A percentile compares a stretch with the other conserved stretches of the same genome.
These are phyloP conservation scores for Ajuga chamaepitys DNA, from an alignment of 257 asterid genomes.

Conservation along the genomic window DNA sequence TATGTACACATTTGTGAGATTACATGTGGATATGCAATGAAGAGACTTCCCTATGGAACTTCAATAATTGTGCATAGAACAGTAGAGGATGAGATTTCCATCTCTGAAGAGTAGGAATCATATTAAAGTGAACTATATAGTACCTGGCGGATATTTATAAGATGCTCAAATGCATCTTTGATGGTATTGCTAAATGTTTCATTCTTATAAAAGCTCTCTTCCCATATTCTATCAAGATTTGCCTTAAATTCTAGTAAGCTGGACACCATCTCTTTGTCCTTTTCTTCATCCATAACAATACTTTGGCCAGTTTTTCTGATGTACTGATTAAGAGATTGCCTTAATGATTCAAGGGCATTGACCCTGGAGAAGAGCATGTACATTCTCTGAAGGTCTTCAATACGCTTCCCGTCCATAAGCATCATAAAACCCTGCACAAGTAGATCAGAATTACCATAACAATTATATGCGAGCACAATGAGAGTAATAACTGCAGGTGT, in stretches of 20 bases:
- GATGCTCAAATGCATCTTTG: constrained; percentile 95
- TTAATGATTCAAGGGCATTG: constrained; percentile 70
- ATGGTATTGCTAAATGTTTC: constrained; percentile 88
- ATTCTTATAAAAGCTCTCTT: constrained; percentile 76
- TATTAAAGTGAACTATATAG: neutral
- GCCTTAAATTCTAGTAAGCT: constrained; percentile 81
- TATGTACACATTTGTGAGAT: neutral
- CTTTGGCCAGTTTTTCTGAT: constrained; percentile 86
- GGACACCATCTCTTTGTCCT: constrained; percentile 95
- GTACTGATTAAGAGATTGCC: constrained; percentile 76
- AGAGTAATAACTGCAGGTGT: neutral
- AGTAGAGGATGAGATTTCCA: neutral
- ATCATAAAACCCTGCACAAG: constrained; percentile 65
- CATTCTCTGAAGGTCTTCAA: constrained; percentile 88
- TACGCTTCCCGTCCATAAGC: constrained; percentile 89
- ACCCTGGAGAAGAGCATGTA: constrained; percentile 67
- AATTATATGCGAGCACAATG: neutral
- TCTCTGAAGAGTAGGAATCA: neutral
- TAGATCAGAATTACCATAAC: constrained; percentile 9
- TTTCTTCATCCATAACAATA: constrained; percentile 91
- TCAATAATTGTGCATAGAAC: neutral
- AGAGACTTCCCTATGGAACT: neutral
- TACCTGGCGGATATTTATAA: constrained; percentile 96
- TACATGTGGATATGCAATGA: neutral
- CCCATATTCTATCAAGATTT: constrained; percentile 86